These are phyloP conservation scores for Colletotrichum sp. DNA, from an alignment of 2,329 filamentous ascomycete species.

Conservation along the genomic window DNA sequence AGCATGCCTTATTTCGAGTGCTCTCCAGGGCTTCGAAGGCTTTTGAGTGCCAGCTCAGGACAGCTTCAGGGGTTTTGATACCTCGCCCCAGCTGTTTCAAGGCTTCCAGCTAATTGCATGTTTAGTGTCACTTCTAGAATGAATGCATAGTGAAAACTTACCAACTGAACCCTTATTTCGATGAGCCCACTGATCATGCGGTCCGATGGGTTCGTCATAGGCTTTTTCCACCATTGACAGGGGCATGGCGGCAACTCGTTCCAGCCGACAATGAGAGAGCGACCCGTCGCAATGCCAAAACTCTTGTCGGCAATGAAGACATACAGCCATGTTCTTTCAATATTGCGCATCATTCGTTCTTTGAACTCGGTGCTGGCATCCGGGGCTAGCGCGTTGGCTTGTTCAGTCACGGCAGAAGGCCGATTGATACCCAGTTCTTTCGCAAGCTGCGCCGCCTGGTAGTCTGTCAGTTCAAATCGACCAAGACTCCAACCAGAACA, in stretches of 20 bases:
- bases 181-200: conserved; percentile 27
- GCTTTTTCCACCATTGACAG: conserved; percentile 21
- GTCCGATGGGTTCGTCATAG: conserved; percentile 24
- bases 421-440: conserved; percentile 27
- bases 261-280: conserved; percentile 15
- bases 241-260: conserved; percentile 10
- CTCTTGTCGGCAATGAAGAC: conserved; percentile 21
- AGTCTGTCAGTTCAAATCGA: background rate
- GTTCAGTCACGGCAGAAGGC: conserved; percentile 21
- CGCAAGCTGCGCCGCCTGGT: conserved; percentile 26
- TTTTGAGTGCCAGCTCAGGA: conserved; percentile 25
- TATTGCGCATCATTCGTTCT: conserved; percentile 9
- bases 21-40: conserved; percentile 15
- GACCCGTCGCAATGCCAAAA: conserved; percentile 20
- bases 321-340: conserved; percentile 20
- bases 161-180: conserved; percentile 25
- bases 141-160: background rate
- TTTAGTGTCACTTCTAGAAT: background rate
- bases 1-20: background rate
- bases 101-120: background rate
- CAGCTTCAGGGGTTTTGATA: conserved; percentile 20
- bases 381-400: conserved; percentile 18
- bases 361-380: conserved; percentile 7
- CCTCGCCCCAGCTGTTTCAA: conserved; percentile 16
- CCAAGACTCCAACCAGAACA: background rate